Base-by-base conservation (phyloP, 2,329 filamentous ascomycete species). In the Plenodomus tracheiphilus region DNA sequence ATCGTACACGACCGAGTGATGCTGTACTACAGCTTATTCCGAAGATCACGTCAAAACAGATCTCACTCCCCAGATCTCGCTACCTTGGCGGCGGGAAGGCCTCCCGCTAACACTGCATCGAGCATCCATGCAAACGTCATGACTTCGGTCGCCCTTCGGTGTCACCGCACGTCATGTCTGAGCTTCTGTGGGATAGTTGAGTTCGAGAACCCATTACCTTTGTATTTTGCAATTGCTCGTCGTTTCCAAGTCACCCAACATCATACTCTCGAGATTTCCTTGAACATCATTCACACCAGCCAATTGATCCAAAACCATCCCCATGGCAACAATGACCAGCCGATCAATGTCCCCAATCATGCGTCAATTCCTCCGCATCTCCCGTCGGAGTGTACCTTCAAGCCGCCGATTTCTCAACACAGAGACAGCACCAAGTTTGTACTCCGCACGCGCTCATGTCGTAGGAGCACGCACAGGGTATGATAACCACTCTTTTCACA, bases 401-500 rank as follows among this genome's bases (percentile, higher is more conserved):
- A 39, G 50, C 11, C 56, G 61, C 9, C 70, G 72, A 37, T 64
- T 66, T 46, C 54, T 75, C 43, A 73, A 75, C 60, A 75, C 71
- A 17, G 68, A 73, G 21, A 68, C 69, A 1, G 73, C 73, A 1
- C 74, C 73, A 0, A 60, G 62, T 10, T 66, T 76, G 2, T 75
- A 75, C 57, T 60, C 71, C 0, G 70, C 72, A 4, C 68, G 62
- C 37, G 71, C 73, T 4, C 71, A 67, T 19, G 71, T 75, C 15
- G 58, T 72, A 10, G 74, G 74, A 35, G 74, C 74, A 16, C 70
- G 74, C 18, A 66, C 64, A 19, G 69, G 69, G 56, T 64, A 51
- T 2, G 44, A 30, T 20, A 5, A 16, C 4, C 13, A 5, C 18
- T 18, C 3, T 13, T 20, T 25, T n/a, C n/a, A n/a, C n/a, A n/a